Conservation (phyloP, 768 basidiomycete genomes). For the Suillus bovinus region DNA sequence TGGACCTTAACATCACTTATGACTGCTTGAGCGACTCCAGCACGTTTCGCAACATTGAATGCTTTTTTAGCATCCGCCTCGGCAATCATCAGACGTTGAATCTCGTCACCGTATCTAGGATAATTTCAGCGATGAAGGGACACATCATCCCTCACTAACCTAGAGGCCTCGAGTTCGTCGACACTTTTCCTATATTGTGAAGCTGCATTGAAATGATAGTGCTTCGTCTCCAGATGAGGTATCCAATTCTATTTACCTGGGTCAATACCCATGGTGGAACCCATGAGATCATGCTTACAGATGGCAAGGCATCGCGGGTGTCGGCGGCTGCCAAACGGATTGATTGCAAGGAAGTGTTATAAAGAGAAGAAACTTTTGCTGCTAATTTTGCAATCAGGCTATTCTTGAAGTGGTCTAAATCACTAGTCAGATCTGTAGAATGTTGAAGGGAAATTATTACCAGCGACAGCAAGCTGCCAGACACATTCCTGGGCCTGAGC, state of each 20-base stretch:
- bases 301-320: conserved; percentile 51
- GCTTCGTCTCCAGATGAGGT: conserved; percentile 80
- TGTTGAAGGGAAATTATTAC: conserved; percentile 37
- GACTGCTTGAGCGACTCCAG: conserved; percentile 61
- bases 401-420: conserved; percentile 71
- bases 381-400: conserved; percentile 82
- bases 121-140: neutral
- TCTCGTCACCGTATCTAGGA: conserved; percentile 81
- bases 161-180: conserved; percentile 81
- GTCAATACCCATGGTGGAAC: conserved; percentile 13
- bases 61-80: conserved; percentile 68
- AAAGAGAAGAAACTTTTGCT: conserved; percentile 69
- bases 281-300: conserved; percentile 40
- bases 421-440: neutral
- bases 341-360: conserved; percentile 47
- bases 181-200: conserved; percentile 86
- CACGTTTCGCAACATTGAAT: conserved; percentile 63
- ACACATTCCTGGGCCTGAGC: conserved; percentile 97
- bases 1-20: conserved; percentile 78
- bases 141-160: conserved; percentile 40
- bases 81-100: conserved; percentile 75
- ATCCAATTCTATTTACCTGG: conserved; percentile 58
- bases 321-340: conserved; percentile 46
- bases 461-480: conserved; percentile 89
- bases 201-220: conserved; percentile 83